Evolutionary conservation across 805 yeast species (phyloP).

Genomic region (Candida fluviatilis): DNA sequence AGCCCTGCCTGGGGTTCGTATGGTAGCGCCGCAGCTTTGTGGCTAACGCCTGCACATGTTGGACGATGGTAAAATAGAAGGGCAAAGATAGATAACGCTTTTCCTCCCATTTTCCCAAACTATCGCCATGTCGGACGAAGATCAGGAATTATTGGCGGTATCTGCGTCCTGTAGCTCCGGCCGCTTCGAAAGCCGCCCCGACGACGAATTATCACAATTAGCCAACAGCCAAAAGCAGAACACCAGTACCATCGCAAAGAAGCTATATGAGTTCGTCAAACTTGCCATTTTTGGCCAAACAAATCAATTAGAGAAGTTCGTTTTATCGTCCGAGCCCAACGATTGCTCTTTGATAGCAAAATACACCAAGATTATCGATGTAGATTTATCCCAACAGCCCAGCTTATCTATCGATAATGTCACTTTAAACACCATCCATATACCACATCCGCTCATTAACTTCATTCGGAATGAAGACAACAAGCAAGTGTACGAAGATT

Average conservation of each 20-base stretch:
- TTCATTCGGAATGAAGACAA: slow-evolving; percentile 25
- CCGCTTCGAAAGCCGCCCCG: slow-evolving; percentile 1
- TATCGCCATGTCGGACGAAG: slow-evolving; percentile 12
- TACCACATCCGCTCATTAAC: slow-evolving; percentile 46
- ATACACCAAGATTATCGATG: slow-evolving; percentile 36
- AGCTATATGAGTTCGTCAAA: slow-evolving; percentile 23
- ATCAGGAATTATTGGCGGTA: slow-evolving; percentile 11
- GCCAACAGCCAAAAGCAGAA: slow-evolving; percentile 9
- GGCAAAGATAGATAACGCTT: too few species aligned
- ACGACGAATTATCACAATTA: slow-evolving; percentile 4
- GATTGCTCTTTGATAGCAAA: slow-evolving; percentile 53
- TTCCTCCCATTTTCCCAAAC: too few species aligned
- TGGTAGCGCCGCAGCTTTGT: too few species aligned
- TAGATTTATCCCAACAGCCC: slow-evolving; percentile 24
- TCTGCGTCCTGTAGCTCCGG: slow-evolving; percentile 4
- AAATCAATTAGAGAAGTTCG: slow-evolving; percentile 40
- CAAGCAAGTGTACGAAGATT: slow-evolving; percentile 8
- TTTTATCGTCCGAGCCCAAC: slow-evolving; percentile 44
- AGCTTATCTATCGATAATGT: slow-evolving; percentile 27
- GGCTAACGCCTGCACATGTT: too few species aligned
- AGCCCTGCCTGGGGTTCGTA: too few species aligned
- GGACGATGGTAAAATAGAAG: too few species aligned
- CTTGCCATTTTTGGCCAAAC: slow-evolving; percentile 16
- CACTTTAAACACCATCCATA: slow-evolving; percentile 39
- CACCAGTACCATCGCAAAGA: slow-evolving; percentile 18